phyloP scores from a whole-genome alignment of 352 stramenopile species.

The Thalassiosira livingstoniorum region DNA sequence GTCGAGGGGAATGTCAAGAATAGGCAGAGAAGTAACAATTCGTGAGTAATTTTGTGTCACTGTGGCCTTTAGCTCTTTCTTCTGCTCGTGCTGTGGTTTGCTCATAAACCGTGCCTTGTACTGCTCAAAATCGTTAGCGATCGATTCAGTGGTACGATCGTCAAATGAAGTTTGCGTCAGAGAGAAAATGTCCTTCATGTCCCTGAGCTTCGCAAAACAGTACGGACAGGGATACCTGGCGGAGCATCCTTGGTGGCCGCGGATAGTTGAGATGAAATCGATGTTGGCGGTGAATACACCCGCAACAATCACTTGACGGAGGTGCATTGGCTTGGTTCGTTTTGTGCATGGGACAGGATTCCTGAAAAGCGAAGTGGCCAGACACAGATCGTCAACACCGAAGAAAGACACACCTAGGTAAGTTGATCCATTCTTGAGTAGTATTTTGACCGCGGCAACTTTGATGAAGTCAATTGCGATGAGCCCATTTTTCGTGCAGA shows the following conservation, averaged over 20 bases:
- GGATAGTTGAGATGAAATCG: constrained; percentile 10
- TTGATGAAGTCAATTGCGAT: too few species aligned
- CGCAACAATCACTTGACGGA: constrained; percentile 6
- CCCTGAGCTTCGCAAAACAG: not conserved
- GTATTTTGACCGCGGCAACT: too few species aligned
- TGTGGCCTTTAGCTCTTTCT: not conserved
- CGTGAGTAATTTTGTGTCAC: not conserved
- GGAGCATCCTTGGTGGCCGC: not conserved
- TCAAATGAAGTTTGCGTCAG: not conserved
- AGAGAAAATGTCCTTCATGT: not conserved
- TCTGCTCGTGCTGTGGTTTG: not conserved
- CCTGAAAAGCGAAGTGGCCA: too few species aligned
- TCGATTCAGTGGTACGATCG: not conserved
- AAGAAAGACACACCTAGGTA: too few species aligned
- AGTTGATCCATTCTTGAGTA: too few species aligned
- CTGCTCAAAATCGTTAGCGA: too few species aligned
- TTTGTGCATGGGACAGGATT: too few species aligned
- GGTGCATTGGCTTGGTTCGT: not conserved
- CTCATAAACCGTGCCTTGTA: too few species aligned
- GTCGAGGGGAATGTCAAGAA: not conserved
- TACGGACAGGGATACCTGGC: not conserved
- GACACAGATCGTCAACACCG: too few species aligned
- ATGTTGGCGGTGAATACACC: not conserved
- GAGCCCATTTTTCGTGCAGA: too few species aligned
- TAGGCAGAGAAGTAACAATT: not conserved